Evolutionary conservation across 202 grass and related monocot genomes (phyloP), one percentile per base, ranked within the genome.

Genomic region (Dendrocalamus latiflorus): DNA sequence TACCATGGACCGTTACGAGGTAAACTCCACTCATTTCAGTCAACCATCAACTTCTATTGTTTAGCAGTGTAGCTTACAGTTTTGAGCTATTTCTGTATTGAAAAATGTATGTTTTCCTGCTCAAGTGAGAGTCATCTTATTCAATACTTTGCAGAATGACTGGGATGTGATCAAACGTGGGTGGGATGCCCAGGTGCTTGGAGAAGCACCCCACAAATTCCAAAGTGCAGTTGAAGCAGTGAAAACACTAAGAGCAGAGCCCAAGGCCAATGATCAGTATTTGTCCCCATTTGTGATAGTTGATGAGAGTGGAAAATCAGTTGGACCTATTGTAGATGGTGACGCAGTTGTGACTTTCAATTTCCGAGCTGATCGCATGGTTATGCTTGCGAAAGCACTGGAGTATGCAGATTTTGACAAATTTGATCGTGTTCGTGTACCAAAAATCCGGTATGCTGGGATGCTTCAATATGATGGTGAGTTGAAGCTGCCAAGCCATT

Each of bases 1-100:
- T 85, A 97, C 90, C 79, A 99, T 99, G 96, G 96, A 99, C 75
- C 96, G 96, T 21, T 99, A 99, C 25, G 96, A 99, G 96, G 96
- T 99, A 88, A 48, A 38, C 4, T 57, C 6, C 6, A 50, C 12
- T 71, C n/a, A 36, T 56, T 25, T 60, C 21, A 48, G 22, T 81
- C 39, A 71, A 25, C 30, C 38, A 57, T 61, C 59, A 55, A 54
- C 39, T 30, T 67, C 61, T 60, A 11, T 54, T 37, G 47, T 66
- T 44, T 74, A 69, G 1, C 51, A 37, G 3, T 61, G n/a, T 83
- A 12, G 12, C 33, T 81, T 69, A 47, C 10, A 77, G 16, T 48
- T 81, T 30, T 70, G 37, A 75, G 37, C 38, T 56, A 33, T 66
- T 53, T 68, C 20, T 77, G 15, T 37, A 76, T 76, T 77, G 41